Base-by-base conservation (phyloP, 306 rosid genomes). In the Vigna trinervia region DNA sequence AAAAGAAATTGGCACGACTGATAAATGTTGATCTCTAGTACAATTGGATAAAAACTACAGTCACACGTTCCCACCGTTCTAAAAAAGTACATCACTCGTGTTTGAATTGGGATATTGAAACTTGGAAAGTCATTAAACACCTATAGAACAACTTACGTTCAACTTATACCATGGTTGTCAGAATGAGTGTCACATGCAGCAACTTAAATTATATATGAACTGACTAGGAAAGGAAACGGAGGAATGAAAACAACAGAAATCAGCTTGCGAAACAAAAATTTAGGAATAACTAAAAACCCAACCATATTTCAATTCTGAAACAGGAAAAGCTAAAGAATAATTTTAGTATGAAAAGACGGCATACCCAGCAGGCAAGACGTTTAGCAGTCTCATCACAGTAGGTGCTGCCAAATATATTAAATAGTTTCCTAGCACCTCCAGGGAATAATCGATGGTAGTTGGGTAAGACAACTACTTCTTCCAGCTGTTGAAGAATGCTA, bases 331-430 rank as follows among this genome's bases (percentile, higher is more conserved):
- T 54, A 12, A 20, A 54, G 30, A 77, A 54, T 34, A 66, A 52
- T 38, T 14, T 65, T 12, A 60, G 47, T 17, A 22, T 51, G 15
- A 26, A 61, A 61, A 74, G 58, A 46, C 2, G 41, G 59, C 89
- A 81, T 82, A 94, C 98, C 98, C 97, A 94, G 86, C 98, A 94
- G 38, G 98, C 98, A 30, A 94, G 86, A 84, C 89, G 93, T 87
- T 90, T 94, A 10, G 98, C 98, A 38, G 97, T 92, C 72, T 89
- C 92, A 52, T 94, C 97, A 47, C 98, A 94, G 69, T 87, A 89
- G 76, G 91, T 84, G 86, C 91, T 89, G 34, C 98, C 90, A 48
- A 94, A 89, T 81, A 94, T 86, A 77, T 91, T 94, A 79, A 92
- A 90, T 38, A 94, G 80, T 83, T 90, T 94, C 82, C 98, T 86